Percentiles rank a stretch among this genome's conserved stretches.
Evolutionary conservation across 495 filamentous ascomycete species (phyloP).

Genomic region (Venustampulla echinocandica): DNA sequence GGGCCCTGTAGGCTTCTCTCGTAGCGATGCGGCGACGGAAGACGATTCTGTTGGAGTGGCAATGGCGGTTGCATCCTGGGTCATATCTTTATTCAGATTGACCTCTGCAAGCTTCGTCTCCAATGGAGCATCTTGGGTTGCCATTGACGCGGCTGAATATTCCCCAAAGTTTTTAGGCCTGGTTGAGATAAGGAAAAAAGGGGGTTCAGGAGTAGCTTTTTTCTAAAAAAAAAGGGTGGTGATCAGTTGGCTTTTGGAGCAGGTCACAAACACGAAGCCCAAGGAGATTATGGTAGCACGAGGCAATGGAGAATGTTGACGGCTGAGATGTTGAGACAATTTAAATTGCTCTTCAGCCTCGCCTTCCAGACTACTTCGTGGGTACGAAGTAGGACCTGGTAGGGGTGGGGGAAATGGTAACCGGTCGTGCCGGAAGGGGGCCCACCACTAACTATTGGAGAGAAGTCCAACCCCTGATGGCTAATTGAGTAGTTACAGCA

Average conservation of each 20-base stretch:
- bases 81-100: conserved; percentile 2
- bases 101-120: conserved; percentile 10
- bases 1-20: conserved; percentile 33
- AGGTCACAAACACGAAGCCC: neutral
- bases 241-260: neutral
- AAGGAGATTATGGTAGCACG: neutral
- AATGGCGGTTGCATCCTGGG: neutral
- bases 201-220: too few species aligned
- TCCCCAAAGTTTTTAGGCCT: neutral
- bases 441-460: too few species aligned
- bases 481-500: too few species aligned
- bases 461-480: too few species aligned
- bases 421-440: too few species aligned
- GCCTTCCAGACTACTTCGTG: too few species aligned
- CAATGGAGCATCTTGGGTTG: neutral
- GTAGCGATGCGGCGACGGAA: conserved; percentile 26
- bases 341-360: conserved; percentile 1
- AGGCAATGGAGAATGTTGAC: neutral
- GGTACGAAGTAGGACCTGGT: too few species aligned
- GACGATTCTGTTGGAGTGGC: neutral
- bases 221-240: too few species aligned
- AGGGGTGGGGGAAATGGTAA: too few species aligned
- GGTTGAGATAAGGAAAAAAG: too few species aligned
- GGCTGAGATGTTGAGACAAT: neutral
- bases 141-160: conserved; percentile 11